A percentile compares a stretch with the other conserved stretches of the same genome.
Evolutionary conservation across 2,329 filamentous ascomycete genomes (phyloP).

Genomic region (Diaporthe citrichinensis): DNA sequence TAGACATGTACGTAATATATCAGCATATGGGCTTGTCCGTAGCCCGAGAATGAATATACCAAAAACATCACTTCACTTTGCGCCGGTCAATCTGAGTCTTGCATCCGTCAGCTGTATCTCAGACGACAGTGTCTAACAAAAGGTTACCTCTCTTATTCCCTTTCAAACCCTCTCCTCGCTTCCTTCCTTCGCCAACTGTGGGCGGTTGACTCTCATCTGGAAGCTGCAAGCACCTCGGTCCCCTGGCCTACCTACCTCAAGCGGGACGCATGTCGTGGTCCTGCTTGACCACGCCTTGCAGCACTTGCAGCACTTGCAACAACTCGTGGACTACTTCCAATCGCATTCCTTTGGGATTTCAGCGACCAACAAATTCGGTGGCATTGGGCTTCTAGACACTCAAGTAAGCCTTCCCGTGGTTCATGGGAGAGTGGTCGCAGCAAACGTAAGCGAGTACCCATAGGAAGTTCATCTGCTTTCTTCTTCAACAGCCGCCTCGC

Average conservation of each 20-base stretch:
- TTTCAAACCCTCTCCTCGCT: not conserved
- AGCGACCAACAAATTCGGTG: not conserved
- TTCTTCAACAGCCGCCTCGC: not conserved
- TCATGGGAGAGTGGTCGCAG: not conserved
- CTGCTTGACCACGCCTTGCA: not conserved
- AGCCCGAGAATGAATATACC: constrained; percentile 25
- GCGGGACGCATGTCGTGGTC: not conserved
- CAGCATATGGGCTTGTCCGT: constrained; percentile 5
- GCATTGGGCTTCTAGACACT: not conserved
- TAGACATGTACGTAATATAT: constrained; percentile 25
- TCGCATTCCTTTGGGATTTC: not conserved
- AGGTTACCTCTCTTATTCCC: not conserved
- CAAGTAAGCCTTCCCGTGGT: not conserved
- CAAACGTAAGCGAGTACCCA: not conserved
- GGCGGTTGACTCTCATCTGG: not conserved
- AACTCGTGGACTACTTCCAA: not conserved
- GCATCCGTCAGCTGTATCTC: not conserved
- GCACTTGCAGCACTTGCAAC: not conserved
- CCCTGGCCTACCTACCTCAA: not conserved
- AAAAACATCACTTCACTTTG: not conserved
- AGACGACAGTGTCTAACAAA: too few species aligned
- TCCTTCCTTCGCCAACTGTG: not conserved
- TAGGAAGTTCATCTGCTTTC: not conserved
- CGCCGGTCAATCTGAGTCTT: not conserved
- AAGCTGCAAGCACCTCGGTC: not conserved